These are phyloP conservation scores for Cryptococcus wingfieldii DNA, from an alignment of 1,284 basidiomycete species.

Conservation along the genomic window DNA sequence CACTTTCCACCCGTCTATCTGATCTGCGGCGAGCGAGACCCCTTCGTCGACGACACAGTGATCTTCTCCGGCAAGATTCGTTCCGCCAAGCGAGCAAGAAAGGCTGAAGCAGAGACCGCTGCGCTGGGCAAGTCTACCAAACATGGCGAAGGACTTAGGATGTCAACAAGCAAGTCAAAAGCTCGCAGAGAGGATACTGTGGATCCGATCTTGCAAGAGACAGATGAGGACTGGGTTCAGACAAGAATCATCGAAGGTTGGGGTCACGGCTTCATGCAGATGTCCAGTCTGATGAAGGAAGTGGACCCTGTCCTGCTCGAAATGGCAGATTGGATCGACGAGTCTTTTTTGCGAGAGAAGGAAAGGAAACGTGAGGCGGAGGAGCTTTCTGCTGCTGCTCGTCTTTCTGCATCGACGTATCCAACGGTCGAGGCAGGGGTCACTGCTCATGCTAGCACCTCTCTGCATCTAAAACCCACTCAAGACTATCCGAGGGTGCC, in stretches of 20 bases:
- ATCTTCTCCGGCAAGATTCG: conserved; percentile 89
- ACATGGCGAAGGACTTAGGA: conserved; percentile 51
- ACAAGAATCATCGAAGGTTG: conserved; percentile 85
- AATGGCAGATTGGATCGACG: conserved; percentile 87
- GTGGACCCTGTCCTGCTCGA: conserved; percentile 72
- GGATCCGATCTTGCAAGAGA: conserved; percentile 59
- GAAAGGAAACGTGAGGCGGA: conserved; percentile 33
- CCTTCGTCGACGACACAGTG: conserved; percentile 90
- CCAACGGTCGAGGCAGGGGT: conserved; percentile 15
- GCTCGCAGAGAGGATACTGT: conserved; percentile 42
- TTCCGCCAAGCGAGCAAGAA: conserved; percentile 81
- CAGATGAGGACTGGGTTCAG: conserved; percentile 90
- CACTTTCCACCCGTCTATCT: conserved; percentile 90
- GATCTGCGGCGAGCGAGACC: conserved; percentile 93
- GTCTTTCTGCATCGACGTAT: conserved; percentile 10
- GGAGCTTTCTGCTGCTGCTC: conserved; percentile 14
- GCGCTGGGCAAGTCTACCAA: conserved; percentile 29
- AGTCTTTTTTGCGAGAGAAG: conserved; percentile 59
- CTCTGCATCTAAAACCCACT: conserved; percentile 42
- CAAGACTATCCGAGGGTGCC: conserved; percentile 32
- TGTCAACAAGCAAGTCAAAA: conserved; percentile 39
- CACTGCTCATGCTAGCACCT: conserved; percentile 17
- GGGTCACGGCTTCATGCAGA: conserved; percentile 93
- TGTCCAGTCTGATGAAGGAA: conserved; percentile 78
- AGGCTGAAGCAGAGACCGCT: conserved; percentile 54